Evolutionary conservation across 192 early-diverging fungal genomes (phyloP).

Genomic region (Paraglomus brasilianum): DNA sequence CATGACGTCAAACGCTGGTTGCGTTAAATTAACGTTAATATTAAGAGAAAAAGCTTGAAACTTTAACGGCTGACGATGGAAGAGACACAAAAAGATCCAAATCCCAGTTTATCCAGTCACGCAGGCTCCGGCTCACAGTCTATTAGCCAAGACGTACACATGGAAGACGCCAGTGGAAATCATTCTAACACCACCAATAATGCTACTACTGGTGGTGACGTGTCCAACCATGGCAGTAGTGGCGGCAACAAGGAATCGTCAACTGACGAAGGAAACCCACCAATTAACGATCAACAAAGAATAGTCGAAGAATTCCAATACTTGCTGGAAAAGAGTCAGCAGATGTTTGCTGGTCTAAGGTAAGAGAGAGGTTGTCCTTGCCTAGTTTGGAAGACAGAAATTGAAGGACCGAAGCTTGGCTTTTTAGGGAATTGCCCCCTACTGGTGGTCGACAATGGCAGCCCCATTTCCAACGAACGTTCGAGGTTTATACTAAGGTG

Average conservation of each 20-base stretch:
- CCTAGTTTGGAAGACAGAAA: conserved; percentile 22
- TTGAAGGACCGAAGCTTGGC: conserved; percentile 19
- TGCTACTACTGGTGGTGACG: no score
- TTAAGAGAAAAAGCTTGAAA: neutral
- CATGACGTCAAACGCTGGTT: no score
- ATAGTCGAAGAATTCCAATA: conserved; percentile 88
- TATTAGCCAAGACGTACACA: conserved; percentile 10
- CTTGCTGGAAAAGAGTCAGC: conserved; percentile 94
- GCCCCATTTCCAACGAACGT: conserved; percentile 93
- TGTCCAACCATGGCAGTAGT: neutral
- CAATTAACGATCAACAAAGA: conserved; percentile 13
- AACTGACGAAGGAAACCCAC: neutral
- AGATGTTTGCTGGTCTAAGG: conserved; percentile 91
- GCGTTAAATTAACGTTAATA: no score
- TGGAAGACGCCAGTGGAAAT: no score
- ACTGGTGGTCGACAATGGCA: conserved; percentile 74
- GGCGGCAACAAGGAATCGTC: neutral
- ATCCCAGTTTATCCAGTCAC: neutral
- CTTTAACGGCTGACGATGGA: conserved; percentile 6
- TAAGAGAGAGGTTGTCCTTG: conserved; percentile 39
- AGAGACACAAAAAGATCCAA: neutral
- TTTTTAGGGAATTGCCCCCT: conserved; percentile 75
- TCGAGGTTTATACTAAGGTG: conserved; percentile 93
- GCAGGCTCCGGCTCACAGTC: neutral
- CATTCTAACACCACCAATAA: no score